Percentiles rank a stretch among this genome's conserved stretches.
phyloP scores from a whole-genome alignment of 2,329 filamentous ascomycete genomes.

The Aspergillus tanneri region DNA sequence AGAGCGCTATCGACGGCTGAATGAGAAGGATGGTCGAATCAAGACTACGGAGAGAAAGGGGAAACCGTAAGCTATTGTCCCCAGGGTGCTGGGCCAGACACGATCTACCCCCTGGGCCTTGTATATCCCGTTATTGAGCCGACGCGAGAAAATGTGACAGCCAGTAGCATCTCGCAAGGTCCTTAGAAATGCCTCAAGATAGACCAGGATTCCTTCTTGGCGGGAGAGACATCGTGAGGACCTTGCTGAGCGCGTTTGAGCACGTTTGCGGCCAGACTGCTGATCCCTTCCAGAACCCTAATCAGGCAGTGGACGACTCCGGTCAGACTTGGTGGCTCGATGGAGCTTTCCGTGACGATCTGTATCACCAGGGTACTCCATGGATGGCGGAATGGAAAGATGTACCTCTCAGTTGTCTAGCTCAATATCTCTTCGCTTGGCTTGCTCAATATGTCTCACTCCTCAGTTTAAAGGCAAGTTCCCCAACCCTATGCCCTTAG shows the following conservation, averaged over 20 bases:
- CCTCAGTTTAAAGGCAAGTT: too few species aligned
- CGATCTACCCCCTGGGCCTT: neutral
- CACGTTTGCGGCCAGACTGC: slow-evolving; percentile 18
- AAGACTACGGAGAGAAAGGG: neutral
- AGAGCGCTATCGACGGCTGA: neutral
- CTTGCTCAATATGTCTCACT: neutral
- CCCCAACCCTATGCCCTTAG: too few species aligned
- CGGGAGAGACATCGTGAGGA: slow-evolving; percentile 9
- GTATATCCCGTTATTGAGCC: neutral
- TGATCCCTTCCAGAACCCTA: slow-evolving; percentile 15
- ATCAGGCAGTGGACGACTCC: neutral
- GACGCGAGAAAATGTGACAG: neutral
- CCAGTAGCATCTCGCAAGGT: slow-evolving; percentile 9
- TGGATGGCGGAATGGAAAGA: neutral
- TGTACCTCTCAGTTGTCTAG: too few species aligned
- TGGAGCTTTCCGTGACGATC: neutral
- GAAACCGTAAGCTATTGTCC: neutral
- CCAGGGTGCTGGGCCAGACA: neutral
- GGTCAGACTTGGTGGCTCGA: neutral
- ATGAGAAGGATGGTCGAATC: neutral
- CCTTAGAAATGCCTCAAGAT: neutral
- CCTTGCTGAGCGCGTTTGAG: slow-evolving; percentile 35
- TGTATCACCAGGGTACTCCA: neutral
- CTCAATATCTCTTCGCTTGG: slow-evolving; percentile 4
- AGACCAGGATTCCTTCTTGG: neutral